Evolutionary conservation across 331 rosid species (phyloP), one percentile per base, ranked within the genome.

Genomic region (Quercus tomentella): DNA sequence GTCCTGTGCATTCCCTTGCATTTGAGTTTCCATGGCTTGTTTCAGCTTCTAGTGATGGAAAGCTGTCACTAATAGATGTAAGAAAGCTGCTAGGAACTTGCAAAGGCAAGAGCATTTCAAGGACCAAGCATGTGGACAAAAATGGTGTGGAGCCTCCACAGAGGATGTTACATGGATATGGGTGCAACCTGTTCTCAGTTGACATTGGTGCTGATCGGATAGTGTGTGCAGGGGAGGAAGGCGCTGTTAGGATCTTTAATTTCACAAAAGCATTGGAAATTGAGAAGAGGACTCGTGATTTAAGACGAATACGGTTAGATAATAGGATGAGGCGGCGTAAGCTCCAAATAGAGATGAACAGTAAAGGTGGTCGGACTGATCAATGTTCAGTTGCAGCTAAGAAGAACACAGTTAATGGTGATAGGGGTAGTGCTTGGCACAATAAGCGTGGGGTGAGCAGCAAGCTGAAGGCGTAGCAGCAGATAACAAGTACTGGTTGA

Each of bases 11-110:
- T 79, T 91, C 97, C 54, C 94, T 94, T 68, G 93, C 94, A 26
- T 94, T 94, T 77, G 98, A 94, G 87, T 95, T 95, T 86, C 98
- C 98, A 7, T 95, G 98, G 98, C 90, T 92, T 77, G 97, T 92
- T 80, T 95, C 98, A n/a, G 91, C 97, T 68, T 90, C 97, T 23
- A 86, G 90, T 61, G 98, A 95, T 54, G 96, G 97, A 31, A 91
- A 91, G 68, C 70, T 92, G 35, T 87, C 98, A 0, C 87, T 95
- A n/a, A 90, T 95, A 76, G 96, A 95, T 52, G 97, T 95, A 58
- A 88, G 97, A 65, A 86, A 86, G 76, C 87, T 95, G 78, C 80
- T 92, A 52, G 86, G 84, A 81, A 77, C 86, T 12, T 81, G 82
- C 80, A 89, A 65, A 23, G 79, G 91, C 66, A 91, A 82, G 81